phyloP scores from a whole-genome alignment of 768 basidiomycete genomes.

The Macrolepiota fuliginosa region DNA sequence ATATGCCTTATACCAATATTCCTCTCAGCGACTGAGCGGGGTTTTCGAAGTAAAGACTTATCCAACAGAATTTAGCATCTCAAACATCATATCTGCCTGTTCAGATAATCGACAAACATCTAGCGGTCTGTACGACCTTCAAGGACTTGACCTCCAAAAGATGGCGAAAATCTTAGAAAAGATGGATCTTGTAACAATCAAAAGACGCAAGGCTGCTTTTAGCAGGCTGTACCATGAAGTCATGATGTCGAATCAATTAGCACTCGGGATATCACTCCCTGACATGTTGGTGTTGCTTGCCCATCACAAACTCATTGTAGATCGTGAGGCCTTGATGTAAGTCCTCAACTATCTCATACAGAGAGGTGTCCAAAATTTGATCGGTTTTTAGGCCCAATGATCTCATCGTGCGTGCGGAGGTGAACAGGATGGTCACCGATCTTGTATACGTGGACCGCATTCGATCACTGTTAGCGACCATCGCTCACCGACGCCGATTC shows the following conservation, averaged over 20 bases:
- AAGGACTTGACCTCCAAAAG: slow-evolving; percentile 60
- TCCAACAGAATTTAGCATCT: slow-evolving; percentile 62
- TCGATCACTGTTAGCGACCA: slow-evolving; percentile 70
- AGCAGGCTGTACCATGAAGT: slow-evolving; percentile 88
- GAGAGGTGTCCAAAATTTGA: not conserved
- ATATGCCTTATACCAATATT: not conserved
- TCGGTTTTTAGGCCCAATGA: slow-evolving; percentile 65
- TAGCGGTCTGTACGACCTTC: slow-evolving; percentile 16
- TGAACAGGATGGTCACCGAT: slow-evolving; percentile 76
- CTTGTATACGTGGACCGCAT: slow-evolving; percentile 85
- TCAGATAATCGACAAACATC: slow-evolving; percentile 30
- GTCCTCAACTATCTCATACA: slow-evolving; percentile 26
- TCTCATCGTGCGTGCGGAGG: slow-evolving; percentile 70
- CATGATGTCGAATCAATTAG: slow-evolving; percentile 61
- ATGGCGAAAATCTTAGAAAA: slow-evolving; percentile 55
- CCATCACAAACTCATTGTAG: slow-evolving; percentile 90
- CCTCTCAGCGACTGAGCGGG: slow-evolving; percentile 69
- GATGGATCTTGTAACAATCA: slow-evolving; percentile 64
- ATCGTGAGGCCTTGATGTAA: slow-evolving; percentile 84
- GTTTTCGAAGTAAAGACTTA: slow-evolving; percentile 90
- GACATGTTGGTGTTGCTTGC: slow-evolving; percentile 85
- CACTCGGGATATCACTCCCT: slow-evolving; percentile 86
- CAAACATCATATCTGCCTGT: slow-evolving; percentile 55
- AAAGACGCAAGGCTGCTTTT: slow-evolving; percentile 67
- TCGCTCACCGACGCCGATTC: slow-evolving; percentile 70